These are phyloP conservation scores for Psophocarpus tetragonolobus DNA, from an alignment of 306 rosid species.

Conservation along the genomic window DNA sequence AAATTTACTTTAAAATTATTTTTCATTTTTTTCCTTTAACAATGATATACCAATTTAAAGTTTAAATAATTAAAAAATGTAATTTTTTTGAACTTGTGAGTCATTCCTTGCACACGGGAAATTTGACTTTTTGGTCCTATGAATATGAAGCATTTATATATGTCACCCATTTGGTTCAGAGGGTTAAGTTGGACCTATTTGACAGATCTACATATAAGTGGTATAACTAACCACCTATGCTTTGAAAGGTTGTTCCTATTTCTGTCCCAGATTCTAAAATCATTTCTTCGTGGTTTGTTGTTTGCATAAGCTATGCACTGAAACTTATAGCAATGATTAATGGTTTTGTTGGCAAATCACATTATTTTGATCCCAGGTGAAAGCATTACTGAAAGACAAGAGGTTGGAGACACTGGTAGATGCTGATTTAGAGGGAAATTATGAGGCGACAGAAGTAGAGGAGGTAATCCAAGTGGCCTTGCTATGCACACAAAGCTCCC, in stretches of 20 bases:
- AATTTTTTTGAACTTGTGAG: no score
- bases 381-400: conserved; percentile 74
- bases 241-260: background rate
- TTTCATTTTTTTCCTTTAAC: no score
- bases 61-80: no score
- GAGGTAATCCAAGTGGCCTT: conserved; percentile 83
- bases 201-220: no score
- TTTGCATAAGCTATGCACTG: background rate
- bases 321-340: background rate
- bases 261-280: background rate
- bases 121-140: no score
- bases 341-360: conserved; percentile 23
- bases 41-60: no score
- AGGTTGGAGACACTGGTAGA: conserved; percentile 75
- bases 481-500: conserved; percentile 78
- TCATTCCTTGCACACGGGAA: no score
- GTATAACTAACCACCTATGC: no score
- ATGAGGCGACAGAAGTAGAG: conserved; percentile 58
- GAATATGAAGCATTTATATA: no score
- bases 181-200: no score
- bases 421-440: conserved; percentile 66
- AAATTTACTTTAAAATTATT: no score
- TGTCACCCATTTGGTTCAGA: no score
- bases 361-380: conserved; percentile 56
- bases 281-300: background rate